Conservation (phyloP, 805 yeast genomes). For the Candida andamanensis region DNA sequence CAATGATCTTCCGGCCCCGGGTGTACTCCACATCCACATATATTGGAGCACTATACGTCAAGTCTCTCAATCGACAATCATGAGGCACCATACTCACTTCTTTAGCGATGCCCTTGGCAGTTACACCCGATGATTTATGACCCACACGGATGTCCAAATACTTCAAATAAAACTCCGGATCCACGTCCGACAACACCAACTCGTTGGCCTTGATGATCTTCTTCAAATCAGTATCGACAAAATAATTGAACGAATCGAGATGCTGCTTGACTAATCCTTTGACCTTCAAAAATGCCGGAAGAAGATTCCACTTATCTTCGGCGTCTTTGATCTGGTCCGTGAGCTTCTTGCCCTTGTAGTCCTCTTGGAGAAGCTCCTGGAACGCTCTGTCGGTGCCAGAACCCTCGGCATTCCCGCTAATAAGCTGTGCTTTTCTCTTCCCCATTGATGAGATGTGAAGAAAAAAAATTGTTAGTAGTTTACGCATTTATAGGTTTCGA, state of each 20-base stretch:
- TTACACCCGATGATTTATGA: conserved; percentile 49
- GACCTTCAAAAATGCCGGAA: conserved; percentile 93
- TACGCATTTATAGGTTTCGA: too few relatives aligned
- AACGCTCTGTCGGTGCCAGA: conserved; percentile 51
- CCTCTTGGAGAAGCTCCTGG: conserved; percentile 71
- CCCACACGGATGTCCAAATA: conserved; percentile 94
- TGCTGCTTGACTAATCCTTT: conserved; percentile 97
- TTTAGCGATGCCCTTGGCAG: conserved; percentile 27
- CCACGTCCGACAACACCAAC: conserved; percentile 85
- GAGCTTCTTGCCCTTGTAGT: conserved; percentile 78
- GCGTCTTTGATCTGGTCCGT: conserved; percentile 89
- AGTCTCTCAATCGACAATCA: conserved; percentile 89
- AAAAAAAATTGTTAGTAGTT: too few relatives aligned
- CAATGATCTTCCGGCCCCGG: conserved; percentile 85
- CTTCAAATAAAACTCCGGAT: conserved; percentile 92
- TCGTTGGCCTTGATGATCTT: conserved; percentile 92
- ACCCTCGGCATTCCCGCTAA: conserved; percentile 4
- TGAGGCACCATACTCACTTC: conserved; percentile 81
- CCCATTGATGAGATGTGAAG: not conserved
- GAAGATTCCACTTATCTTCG: conserved; percentile 92
- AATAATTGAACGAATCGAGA: conserved; percentile 95
- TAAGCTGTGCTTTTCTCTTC: conserved; percentile 11
- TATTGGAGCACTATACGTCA: conserved; percentile 92
- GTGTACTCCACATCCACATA: conserved; percentile 97
- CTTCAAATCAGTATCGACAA: conserved; percentile 88